Conservation (phyloP, 768 basidiomycete genomes). For the Amanita rubescens region DNA sequence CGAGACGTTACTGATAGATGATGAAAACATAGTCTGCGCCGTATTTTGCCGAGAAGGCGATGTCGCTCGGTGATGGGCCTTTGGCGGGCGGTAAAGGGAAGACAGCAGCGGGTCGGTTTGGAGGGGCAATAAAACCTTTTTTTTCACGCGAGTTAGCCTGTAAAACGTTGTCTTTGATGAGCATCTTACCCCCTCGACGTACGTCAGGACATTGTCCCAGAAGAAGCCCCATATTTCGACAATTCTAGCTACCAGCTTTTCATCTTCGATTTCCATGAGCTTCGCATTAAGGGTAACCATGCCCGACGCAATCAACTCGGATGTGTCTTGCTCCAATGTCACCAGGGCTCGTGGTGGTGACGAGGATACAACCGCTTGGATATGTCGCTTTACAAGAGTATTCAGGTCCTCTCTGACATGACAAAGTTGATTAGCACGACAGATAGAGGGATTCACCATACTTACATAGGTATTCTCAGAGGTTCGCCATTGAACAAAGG, state of each 20-base stretch:
- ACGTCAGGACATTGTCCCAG: slow-evolving; percentile 83
- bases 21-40: slow-evolving; percentile 32
- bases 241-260: slow-evolving; percentile 65
- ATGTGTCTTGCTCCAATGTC: slow-evolving; percentile 69
- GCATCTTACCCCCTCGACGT: slow-evolving; percentile 72
- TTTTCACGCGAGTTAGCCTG: slow-evolving; percentile 2
- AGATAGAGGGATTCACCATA: slow-evolving; percentile 4
- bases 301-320: slow-evolving; percentile 77
- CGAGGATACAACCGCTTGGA: slow-evolving; percentile 63
- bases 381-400: slow-evolving; percentile 69
- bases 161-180: background rate
- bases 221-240: slow-evolving; percentile 93
- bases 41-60: slow-evolving; percentile 43
- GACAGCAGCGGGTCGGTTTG: slow-evolving; percentile 47
- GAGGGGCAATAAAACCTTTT: slow-evolving; percentile 28
- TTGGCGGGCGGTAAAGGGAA: slow-evolving; percentile 60
- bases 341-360: slow-evolving; percentile 68
- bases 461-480: slow-evolving; percentile 75
- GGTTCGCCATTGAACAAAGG: slow-evolving; percentile 91
- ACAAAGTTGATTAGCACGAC: background rate
- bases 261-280: slow-evolving; percentile 68
- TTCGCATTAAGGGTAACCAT: slow-evolving; percentile 92
- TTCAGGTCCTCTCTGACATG: slow-evolving; percentile 80
- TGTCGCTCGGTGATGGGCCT: slow-evolving; percentile 42
- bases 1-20: slow-evolving; percentile 26